Evolutionary conservation across 2,329 filamentous ascomycete species (phyloP).

Genomic region (Tolypocladium pustulatum): DNA sequence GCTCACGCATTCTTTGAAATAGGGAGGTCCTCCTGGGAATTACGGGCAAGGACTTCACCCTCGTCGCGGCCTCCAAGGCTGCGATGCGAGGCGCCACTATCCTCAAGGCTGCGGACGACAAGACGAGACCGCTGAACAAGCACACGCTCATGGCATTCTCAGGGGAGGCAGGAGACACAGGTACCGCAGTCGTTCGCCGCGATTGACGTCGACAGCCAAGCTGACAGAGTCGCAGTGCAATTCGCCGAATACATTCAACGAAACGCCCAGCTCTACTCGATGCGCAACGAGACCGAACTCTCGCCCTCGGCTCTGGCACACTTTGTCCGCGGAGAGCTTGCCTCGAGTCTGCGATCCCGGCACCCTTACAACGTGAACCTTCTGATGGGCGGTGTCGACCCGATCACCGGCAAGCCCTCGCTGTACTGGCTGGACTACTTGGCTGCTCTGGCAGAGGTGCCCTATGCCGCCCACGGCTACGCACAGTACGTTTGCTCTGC

Average conservation of each 20-base stretch:
- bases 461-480: constrained; percentile 96
- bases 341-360: constrained; percentile 78
- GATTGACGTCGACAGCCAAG: background rate
- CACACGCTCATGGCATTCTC: constrained; percentile 92
- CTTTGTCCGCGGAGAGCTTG: constrained; percentile 91
- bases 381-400: constrained; percentile 85
- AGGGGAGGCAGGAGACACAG: constrained; percentile 91
- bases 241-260: constrained; percentile 99
- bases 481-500: constrained; percentile 59
- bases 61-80: constrained; percentile 95
- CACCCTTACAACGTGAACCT: constrained; percentile 97
- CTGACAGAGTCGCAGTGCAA: constrained; percentile 58
- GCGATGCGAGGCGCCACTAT: constrained; percentile 96
- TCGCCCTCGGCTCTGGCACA: constrained; percentile 80
- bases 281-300: constrained; percentile 92
- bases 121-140: constrained; percentile 86
- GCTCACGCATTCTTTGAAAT: constrained; percentile 3
- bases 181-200: constrained; percentile 36
- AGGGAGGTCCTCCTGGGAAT: constrained; percentile 98
- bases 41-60: constrained; percentile 97
- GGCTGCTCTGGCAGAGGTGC: constrained; percentile 74
- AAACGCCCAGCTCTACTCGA: constrained; percentile 95
- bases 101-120: constrained; percentile 92
- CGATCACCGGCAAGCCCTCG: constrained; percentile 80
- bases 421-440: constrained; percentile 98